These are phyloP conservation scores for Exophiala aquamarina DNA, from an alignment of 2,329 filamentous ascomycete genomes.

Conservation along the genomic window DNA sequence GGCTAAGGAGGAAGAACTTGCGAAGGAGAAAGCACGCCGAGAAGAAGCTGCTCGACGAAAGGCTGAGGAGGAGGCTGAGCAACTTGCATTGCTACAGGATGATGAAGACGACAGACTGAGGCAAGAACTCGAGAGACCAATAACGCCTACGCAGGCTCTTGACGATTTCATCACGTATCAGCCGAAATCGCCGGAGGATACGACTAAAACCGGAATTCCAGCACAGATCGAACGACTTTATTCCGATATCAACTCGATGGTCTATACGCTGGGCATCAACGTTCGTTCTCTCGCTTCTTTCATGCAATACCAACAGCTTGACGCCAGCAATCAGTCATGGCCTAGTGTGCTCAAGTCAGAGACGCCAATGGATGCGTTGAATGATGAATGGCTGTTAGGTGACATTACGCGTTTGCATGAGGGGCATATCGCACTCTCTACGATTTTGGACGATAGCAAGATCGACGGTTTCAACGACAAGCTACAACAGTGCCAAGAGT, in stretches of 20 bases:
- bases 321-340: constrained; percentile 54
- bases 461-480: constrained; percentile 69
- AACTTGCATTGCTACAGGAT: constrained; percentile 43
- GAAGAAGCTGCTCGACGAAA: constrained; percentile 20
- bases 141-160: constrained; percentile 43
- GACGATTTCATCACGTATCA: constrained; percentile 52
- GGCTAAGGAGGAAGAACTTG: constrained; percentile 23
- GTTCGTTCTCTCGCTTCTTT: constrained; percentile 63
- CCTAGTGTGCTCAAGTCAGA: constrained; percentile 40
- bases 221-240: constrained; percentile 52
- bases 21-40: constrained; percentile 23
- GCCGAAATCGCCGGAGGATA: constrained; percentile 43
- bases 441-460: constrained; percentile 65
- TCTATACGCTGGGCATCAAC: constrained; percentile 88
- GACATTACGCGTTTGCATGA: constrained; percentile 70
- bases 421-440: constrained; percentile 65
- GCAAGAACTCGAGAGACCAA: constrained; percentile 43
- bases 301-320: constrained; percentile 49
- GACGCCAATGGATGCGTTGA: constrained; percentile 67
- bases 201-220: constrained; percentile 46
- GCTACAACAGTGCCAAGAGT: constrained; percentile 65
- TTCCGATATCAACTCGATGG: constrained; percentile 70
- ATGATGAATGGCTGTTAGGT: constrained; percentile 69
- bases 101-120: constrained; percentile 50
- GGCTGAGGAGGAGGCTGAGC: constrained; percentile 31